Evolutionary conservation across 257 asterid genomes (phyloP).

Genomic region (Jacaranda copaia): DNA sequence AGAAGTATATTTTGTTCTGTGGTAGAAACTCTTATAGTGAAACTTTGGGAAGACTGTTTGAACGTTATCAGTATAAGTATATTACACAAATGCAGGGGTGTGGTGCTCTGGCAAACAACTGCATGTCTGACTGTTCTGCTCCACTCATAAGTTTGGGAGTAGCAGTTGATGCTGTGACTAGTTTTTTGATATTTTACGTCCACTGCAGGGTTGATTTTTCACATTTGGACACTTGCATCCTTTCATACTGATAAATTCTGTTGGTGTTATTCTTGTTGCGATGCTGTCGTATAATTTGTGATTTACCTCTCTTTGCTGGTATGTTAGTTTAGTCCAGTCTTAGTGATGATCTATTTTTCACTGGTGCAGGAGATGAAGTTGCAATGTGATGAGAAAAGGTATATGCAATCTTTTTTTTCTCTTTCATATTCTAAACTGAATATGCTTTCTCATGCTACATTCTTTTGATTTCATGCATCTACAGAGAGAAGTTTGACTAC

Average conservation of each 20-base stretch:
- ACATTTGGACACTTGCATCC: neutral
- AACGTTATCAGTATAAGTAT: too few relatives aligned
- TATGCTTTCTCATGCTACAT: conserved; percentile 6
- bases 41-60: neutral
- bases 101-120: neutral
- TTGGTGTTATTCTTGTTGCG: neutral
- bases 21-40: neutral
- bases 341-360: conserved; percentile 39
- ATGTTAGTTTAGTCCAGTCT: conserved; percentile 11
- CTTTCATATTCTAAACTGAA: conserved; percentile 1
- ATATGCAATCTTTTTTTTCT: neutral
- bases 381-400: conserved; percentile 97
- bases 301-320: conserved; percentile 12
- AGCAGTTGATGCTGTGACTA: conserved; percentile 11
- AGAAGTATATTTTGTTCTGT: neutral
- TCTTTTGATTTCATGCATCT: conserved; percentile 40
- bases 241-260: neutral
- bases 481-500: conserved; percentile 81
- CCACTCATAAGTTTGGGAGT: neutral
- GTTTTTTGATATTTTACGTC: conserved; percentile 17
- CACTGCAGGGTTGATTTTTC: neutral
- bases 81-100: neutral
- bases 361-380: conserved; percentile 92
- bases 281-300: conserved; percentile 19
- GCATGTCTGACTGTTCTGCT: neutral